Base-by-base conservation (phyloP, 2,329 filamentous ascomycete species). In the Aspergillus sp. region DNA sequence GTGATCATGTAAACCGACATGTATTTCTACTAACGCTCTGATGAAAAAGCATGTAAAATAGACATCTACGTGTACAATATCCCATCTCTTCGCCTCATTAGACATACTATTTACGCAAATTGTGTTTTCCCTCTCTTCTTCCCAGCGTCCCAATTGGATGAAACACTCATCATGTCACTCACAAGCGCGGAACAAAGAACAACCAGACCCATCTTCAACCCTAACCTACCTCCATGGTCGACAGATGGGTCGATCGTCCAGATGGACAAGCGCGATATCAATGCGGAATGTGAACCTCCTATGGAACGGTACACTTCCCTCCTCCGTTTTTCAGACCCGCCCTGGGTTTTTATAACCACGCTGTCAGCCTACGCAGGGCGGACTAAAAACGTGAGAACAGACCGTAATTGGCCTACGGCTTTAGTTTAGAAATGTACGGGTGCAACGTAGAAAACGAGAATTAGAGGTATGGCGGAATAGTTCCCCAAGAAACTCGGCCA, bases 301-400 rank as follows among this genome's bases (percentile, higher is more conserved):
- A 11, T 31, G 27, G 9, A n/a, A 59, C 15, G 37, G 66, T 66
- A 71, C 67, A 67, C 68, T 72, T 70, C 65, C 62, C 60, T 66
- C 70, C 70, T 78, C 73, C 74, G 72, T 80, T 80, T 81, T 76
- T 82, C 81, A 82, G 82, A 84, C 76, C 81, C 82, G 78, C 75
- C 71, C 68, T 70, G 66, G 27, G 58, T 60, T 67, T 75, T 74
- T 72, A 60, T 62, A 70, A 52, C n/a, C n/a, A 31, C 40, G 47
- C 56, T 58, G 9, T 55, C 51, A 82, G 80, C 71, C 72, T 73
- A 80, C 74, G 78, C 76, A 75, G 73, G 75, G 74, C 76, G 78
- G 82, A 84, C 82, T 84, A 84, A 81, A 79, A 80, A 80, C 77
- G 77, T 66, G 80, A 80, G 76, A 74, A 84, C 79, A 83, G 72